Evolutionary conservation across 208 protist species (phyloP), one percentile per base, ranked within the genome.

Genomic region (Leishmania lainsoni): DNA sequence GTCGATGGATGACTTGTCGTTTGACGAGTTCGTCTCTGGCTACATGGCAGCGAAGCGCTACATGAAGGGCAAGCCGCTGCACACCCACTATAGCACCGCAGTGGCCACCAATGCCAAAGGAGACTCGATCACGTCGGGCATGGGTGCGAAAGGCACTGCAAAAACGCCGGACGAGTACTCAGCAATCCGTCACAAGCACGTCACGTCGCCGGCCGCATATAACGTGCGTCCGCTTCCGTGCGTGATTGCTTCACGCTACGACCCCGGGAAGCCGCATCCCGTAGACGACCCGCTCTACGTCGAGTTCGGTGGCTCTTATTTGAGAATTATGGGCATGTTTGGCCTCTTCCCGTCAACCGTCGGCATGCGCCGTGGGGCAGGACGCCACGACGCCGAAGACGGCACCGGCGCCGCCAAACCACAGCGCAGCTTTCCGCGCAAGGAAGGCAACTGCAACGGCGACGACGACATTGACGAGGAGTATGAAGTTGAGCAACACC

Each of bases 281-380:
- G 81, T 85, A 14, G 91, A 91, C 48, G 84, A 90, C 76, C 81
- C 84, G 4, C 66, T 86, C 70, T 93, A 89, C 81, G 89, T 92
- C 9, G 78, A 71, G 52, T 94, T 96, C 77, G 86, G 92, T 26
- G 85, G 78, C 45, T 87, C 76, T 0, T 89, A 91, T 52, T 87
- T 96, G 73, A 94, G 92, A 65, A 84, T 96, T 42, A 87, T 96
- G 83, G 92, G 92, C n/a, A 94, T 94, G 91, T 96, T 96, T 70
- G 92, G 92, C 58, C 79, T 93, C 48, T 87, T 94, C 72, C 90
- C 92, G 0, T 65, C 83, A n/a, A 94, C 92, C 6, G 75, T 95
- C 12, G 79, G 70, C 4, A 73, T 87, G 63, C 79, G 85, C 35
- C 77, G 71, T 39, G 35, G 48, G 69, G 79, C 75, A 3, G 71